Percentiles rank a stretch among this genome's conserved stretches.
Evolutionary conservation across 345 rosid genomes (phyloP).

Genomic region (Hypericum androsaemum): DNA sequence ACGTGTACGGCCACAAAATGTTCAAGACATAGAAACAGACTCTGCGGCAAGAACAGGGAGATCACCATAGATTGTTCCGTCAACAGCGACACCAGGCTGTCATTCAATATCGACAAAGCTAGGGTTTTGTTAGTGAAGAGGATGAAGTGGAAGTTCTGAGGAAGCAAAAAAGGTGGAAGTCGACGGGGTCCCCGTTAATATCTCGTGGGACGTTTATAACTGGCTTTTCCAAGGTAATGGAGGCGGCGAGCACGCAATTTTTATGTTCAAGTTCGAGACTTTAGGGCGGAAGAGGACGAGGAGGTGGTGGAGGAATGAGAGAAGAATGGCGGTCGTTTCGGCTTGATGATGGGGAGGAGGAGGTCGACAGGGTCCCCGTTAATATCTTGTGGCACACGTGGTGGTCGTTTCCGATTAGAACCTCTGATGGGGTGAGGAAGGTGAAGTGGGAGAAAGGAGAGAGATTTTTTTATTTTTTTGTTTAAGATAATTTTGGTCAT

Average conservation of each 20-base stretch:
- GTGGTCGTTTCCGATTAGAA: too few relatives aligned
- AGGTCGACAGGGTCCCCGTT: slow-evolving; percentile 66
- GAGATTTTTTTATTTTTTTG: too few relatives aligned
- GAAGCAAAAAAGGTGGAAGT: slow-evolving; percentile 70
- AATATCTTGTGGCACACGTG: slow-evolving; percentile 72
- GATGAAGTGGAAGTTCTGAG: too few relatives aligned
- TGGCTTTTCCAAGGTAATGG: slow-evolving; percentile 62
- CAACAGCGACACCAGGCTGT: too few relatives aligned
- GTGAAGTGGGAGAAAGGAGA: too few relatives aligned
- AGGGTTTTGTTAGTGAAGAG: too few relatives aligned
- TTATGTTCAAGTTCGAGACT: slow-evolving; percentile 77
- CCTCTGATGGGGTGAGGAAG: too few relatives aligned
- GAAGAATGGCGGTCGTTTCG: too few relatives aligned
- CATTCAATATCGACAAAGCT: too few relatives aligned
- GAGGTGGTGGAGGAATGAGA: slow-evolving; percentile 3
- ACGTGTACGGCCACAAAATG: slow-evolving; percentile 54
- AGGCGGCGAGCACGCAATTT: slow-evolving; percentile 50
- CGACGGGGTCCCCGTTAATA: slow-evolving; percentile 57
- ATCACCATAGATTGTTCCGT: slow-evolving; percentile 64
- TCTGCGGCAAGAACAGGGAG: slow-evolving; percentile 61
- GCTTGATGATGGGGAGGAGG: slow-evolving; percentile 47
- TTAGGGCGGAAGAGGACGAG: slow-evolving; percentile 18
- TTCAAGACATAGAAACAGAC: slow-evolving; percentile 50
- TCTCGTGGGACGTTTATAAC: slow-evolving; percentile 93
- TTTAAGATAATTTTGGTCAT: too few relatives aligned